Evolutionary conservation across 805 yeast genomes (phyloP), one percentile per base, ranked within the genome.

Genomic region (Myxozyma mucilagina): DNA sequence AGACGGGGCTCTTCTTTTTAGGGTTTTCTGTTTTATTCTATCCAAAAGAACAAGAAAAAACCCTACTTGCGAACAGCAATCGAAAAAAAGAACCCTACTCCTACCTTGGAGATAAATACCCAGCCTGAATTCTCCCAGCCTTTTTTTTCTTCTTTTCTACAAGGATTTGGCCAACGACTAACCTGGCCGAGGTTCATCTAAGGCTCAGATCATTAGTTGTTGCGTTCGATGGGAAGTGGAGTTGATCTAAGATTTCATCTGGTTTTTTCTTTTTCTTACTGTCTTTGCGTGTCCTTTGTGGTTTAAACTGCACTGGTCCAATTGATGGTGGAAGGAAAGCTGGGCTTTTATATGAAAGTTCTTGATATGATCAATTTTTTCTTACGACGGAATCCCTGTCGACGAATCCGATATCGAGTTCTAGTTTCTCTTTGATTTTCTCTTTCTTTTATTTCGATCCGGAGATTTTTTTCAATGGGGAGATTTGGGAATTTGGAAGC

Each of bases 321-420:
- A 36, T 35, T 56, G 45, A 36, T 55, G 53, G 14, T 18, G 38
- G n/a, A 14, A 29, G 24, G 45, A 9, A 31, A n/a, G 11, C 3
- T n/a, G 16, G 36, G 36, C 24, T 9, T 10, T 31, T 20, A 43
- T 29, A 20, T 39, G 52, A 39, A 39, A 41, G 47, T 31, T 32
- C 56, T 52, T 52, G 10, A n/a, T 39, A 51, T 56, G 60, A 47
- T 63, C 61, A 60, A 60, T 52, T 52, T 51, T 42, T 59, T 44
- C 58, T 48, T 47, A 51, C 65, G 66, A 74, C 77, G 74, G 75
- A 71, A 61, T 69, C 97, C 96, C 97, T 90, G 96, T 86, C 96
- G 97, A 92, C 96, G 86, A 92, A 87, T 87, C 88, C 87, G 76
- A 89, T 81, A 93, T 69, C 68, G 80, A 89, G 84, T 48, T 48